phyloP scores from a whole-genome alignment of 2,329 filamentous ascomycete genomes.

The Berkeleyomyces basicola region DNA sequence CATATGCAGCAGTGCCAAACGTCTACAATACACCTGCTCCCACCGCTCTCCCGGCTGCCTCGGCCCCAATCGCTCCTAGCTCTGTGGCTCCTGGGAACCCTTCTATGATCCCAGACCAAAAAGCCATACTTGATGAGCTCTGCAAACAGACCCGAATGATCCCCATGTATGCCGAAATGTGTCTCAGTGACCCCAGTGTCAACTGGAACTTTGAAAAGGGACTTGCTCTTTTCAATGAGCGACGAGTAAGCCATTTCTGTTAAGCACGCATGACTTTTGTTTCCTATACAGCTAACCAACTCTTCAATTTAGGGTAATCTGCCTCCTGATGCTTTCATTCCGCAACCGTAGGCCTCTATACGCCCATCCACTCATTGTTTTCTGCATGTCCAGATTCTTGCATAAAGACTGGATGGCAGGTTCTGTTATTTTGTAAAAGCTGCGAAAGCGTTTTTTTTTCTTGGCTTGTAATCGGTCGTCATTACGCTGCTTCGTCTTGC shows the following conservation, averaged over 20 bases:
- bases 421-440: no score
- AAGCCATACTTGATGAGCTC: slow-evolving; percentile 59
- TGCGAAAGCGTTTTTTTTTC: no score
- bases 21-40: slow-evolving; percentile 20
- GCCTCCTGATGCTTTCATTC: slow-evolving; percentile 13
- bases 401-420: no score
- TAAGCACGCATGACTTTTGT: neutral
- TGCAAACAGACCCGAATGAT: slow-evolving; percentile 68
- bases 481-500: no score
- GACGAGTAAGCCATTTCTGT: slow-evolving; percentile 38
- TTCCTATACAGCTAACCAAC: neutral
- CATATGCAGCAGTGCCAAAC: slow-evolving; percentile 38
- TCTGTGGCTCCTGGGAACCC: slow-evolving; percentile 17
- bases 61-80: slow-evolving; percentile 11
- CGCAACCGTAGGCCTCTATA: neutral
- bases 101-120: slow-evolving; percentile 34
- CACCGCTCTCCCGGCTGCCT: slow-evolving; percentile 14
- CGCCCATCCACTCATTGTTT: no score
- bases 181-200: slow-evolving; percentile 47
- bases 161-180: slow-evolving; percentile 61
- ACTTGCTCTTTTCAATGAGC: slow-evolving; percentile 55
- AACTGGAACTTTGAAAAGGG: slow-evolving; percentile 68
- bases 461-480: no score
- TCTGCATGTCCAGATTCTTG: no score
- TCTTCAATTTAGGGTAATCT: slow-evolving; percentile 6